phyloP scores from a whole-genome alignment of 768 basidiomycete genomes.

The Tulasnella sp. region DNA sequence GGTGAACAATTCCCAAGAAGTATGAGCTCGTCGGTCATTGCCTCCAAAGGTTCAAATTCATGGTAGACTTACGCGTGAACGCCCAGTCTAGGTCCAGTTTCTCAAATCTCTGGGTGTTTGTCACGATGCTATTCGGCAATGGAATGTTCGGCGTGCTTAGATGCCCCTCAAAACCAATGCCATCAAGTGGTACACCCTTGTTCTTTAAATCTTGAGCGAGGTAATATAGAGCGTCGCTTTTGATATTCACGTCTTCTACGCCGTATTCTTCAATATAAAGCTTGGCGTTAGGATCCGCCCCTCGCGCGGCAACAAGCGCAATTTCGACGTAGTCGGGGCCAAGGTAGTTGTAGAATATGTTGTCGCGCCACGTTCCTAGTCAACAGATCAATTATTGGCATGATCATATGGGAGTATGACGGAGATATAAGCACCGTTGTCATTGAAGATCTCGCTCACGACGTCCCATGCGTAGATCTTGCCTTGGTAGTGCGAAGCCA shows the following conservation, averaged over 20 bases:
- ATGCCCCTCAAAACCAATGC: slow-evolving; percentile 49
- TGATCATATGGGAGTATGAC: background rate
- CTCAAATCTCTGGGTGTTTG: no score
- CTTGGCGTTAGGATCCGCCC: slow-evolving; percentile 23
- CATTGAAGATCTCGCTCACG: slow-evolving; percentile 22
- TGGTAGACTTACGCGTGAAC: background rate
- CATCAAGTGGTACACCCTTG: slow-evolving; percentile 59
- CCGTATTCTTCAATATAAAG: slow-evolving; percentile 30
- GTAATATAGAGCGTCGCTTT: slow-evolving; percentile 59
- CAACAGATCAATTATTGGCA: background rate
- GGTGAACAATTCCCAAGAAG: background rate
- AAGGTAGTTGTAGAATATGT: slow-evolving; percentile 59
- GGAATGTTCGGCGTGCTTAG: background rate
- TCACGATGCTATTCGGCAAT: no score
- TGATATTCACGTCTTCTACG: slow-evolving; percentile 47
- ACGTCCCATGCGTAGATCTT: slow-evolving; percentile 4
- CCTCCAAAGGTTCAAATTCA: background rate
- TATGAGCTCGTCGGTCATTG: background rate
- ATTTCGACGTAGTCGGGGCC: slow-evolving; percentile 42
- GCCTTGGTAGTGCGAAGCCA: background rate
- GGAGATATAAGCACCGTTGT: background rate
- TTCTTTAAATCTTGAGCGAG: slow-evolving; percentile 56
- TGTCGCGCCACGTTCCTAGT: slow-evolving; percentile 52
- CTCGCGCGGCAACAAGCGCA: background rate
- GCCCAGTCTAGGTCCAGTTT: no score